A percentile compares a stretch with the other conserved stretches of the same genome.
Conservation (phyloP, 1,284 basidiomycete genomes). For the Inonotus obliquus region DNA sequence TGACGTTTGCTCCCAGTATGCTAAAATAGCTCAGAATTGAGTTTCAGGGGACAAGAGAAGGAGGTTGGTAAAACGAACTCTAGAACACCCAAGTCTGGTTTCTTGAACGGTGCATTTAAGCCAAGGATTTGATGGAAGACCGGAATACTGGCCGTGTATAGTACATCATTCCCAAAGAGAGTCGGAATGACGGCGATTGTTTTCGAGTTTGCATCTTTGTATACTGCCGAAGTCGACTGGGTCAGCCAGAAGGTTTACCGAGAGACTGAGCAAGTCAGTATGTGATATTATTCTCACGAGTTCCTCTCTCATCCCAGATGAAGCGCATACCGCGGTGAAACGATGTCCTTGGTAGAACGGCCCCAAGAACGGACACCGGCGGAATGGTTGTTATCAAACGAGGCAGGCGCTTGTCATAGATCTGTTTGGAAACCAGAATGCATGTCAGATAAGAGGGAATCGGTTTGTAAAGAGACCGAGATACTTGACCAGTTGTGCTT, state of each 20-base stretch:
- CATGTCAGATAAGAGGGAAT: neutral
- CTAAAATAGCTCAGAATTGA: too few relatives aligned
- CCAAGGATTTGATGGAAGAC: constrained; percentile 4
- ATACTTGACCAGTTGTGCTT: neutral
- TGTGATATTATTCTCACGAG: neutral
- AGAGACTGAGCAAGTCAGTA: too few relatives aligned
- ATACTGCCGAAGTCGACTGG: too few relatives aligned
- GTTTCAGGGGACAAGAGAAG: too few relatives aligned
- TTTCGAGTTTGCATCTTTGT: constrained; percentile 2
- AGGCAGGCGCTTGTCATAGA: neutral
- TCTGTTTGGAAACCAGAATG: neutral
- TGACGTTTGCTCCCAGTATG: constrained; percentile 29
- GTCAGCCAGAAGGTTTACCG: too few relatives aligned
- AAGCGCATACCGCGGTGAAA: neutral
- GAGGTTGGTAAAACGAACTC: too few relatives aligned
- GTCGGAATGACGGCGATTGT: neutral
- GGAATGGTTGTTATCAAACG: neutral
- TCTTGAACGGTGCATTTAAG: neutral
- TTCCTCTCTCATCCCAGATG: neutral
- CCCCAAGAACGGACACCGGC: neutral
- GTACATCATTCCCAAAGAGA: neutral
- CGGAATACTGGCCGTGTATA: neutral
- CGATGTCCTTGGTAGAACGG: neutral
- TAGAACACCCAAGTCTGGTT: neutral
- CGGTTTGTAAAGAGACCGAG: neutral